Evolutionary conservation across 768 basidiomycete species (phyloP), one percentile per base, ranked within the genome.

Genomic region (Lactarius psammicola): DNA sequence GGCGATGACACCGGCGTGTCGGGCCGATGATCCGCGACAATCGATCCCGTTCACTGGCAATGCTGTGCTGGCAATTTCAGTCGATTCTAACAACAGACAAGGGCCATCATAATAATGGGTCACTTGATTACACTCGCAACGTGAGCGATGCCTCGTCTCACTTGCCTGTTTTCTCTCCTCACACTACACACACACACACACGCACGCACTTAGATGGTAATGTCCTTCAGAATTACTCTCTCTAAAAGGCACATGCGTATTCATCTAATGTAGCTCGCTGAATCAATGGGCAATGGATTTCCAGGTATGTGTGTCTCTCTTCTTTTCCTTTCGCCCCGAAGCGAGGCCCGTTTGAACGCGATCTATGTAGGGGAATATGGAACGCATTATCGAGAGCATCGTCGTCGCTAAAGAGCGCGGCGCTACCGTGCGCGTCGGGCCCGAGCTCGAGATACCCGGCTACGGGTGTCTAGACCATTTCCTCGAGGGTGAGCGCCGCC

Each of bases 241-340:
- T 38, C 18, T 57, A 13, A 67, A 4, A 9, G 3, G 28, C 13
- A 6, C 49, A 38, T 13, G 7, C 30, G n/a, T 23, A 20, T 30
- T 26, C 23, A 15, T 51, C n/a, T 11, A 0, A 20, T 23, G 20
- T 54, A 96, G 94, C 75, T 95, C 94, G 18, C 80, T 99, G 33
- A 96, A 98, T 72, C 96, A 99, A 77, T 98, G 96, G 94, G 92
- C 97, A 8, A 78, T 98, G 44, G 96, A 98, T 75, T 98, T 98
- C 68, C 87, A 95, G 74, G 95, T 90, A 72, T 33, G 13, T n/a
- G 2, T 10, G 18, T 13, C 54, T n/a, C n/a, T n/a, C n/a, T n/a
- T n/a, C n/a, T 26, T 34, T 11, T 42, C 20, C 57, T 17, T 60
- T 15, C 26, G 4, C 46, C 17, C 23, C 31, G 28, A 8, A 3